Evolutionary conservation across 306 rosid genomes (phyloP).

Genomic region (Pueraria montana): DNA sequence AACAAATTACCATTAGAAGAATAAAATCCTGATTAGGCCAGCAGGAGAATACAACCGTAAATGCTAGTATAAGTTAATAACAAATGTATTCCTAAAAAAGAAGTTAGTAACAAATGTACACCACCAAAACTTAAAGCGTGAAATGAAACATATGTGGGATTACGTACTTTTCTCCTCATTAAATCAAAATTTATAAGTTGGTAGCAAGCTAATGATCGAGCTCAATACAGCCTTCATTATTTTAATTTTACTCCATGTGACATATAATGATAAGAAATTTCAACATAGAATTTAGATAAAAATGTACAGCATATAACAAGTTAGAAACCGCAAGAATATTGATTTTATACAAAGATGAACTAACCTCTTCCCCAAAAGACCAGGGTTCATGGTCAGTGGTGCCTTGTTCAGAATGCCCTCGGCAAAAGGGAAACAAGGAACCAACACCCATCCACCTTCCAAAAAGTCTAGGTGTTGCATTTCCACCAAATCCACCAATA

Average conservation of each 20-base stretch:
- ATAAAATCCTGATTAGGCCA: not conserved
- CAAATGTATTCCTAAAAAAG: no score
- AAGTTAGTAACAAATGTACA: conserved; percentile 9
- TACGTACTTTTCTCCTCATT: conserved; percentile 26
- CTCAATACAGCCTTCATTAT: conserved; percentile 25
- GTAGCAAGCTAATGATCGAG: conserved; percentile 13
- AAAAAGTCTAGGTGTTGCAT: conserved; percentile 88
- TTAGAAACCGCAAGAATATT: not conserved
- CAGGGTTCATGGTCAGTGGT: conserved; percentile 92
- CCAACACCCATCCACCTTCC: conserved; percentile 96
- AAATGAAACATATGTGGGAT: conserved; percentile 19
- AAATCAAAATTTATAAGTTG: conserved; percentile 6
- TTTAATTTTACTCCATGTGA: conserved; percentile 1
- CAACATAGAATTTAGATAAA: conserved; percentile 11
- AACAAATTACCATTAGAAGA: conserved; percentile 20
- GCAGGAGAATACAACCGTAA: not conserved
- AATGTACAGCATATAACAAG: not conserved
- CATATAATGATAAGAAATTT: conserved; percentile 5
- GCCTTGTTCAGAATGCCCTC: conserved; percentile 82
- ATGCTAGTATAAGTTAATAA: no score
- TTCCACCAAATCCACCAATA: conserved; percentile 93
- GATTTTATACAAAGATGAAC: conserved; percentile 45
- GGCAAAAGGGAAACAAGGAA: conserved; percentile 88
- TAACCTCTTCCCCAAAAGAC: conserved; percentile 97
- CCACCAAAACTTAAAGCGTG: conserved; percentile 37